phyloP scores from a whole-genome alignment of 116 monocot genomes.

The Thalassia testudinum region DNA sequence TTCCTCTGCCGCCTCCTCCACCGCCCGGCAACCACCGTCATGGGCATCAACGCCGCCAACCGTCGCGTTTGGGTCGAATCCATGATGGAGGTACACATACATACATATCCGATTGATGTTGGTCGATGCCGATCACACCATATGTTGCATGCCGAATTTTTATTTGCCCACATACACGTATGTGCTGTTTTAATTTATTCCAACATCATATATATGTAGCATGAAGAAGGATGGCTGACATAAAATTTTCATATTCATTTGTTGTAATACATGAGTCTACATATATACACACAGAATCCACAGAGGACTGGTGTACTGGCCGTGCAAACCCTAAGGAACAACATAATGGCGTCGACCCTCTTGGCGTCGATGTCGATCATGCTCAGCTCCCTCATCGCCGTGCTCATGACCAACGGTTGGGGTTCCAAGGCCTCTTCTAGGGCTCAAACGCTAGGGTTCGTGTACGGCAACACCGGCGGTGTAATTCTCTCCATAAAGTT shows the following conservation, averaged over 20 bases:
- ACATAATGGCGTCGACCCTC: constrained; percentile 70
- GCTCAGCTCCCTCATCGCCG: constrained; percentile 34
- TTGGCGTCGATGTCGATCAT: constrained; percentile 47
- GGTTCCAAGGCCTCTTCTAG: background rate
- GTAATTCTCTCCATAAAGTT: constrained; percentile 20
- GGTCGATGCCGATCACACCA: no score
- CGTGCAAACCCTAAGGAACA: constrained; percentile 58
- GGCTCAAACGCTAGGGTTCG: constrained; percentile 2
- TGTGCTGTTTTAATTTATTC: no score
- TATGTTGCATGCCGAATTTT: no score
- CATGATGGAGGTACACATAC: constrained; percentile 59
- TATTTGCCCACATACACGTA: no score
- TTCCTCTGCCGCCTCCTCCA: constrained; percentile 29
- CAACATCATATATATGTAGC: no score
- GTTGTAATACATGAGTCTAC: no score
- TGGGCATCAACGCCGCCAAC: constrained; percentile 72
- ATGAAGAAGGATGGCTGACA: no score
- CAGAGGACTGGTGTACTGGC: constrained; percentile 45
- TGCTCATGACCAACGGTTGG: constrained; percentile 29
- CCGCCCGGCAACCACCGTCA: constrained; percentile 40
- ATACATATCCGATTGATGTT: no score
- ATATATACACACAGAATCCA: constrained; percentile 16
- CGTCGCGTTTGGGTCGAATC: constrained; percentile 62
- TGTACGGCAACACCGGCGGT: background rate
- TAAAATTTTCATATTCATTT: no score